phyloP scores from a whole-genome alignment of 1,284 basidiomycete species.

The Rhodotorula sp. region DNA sequence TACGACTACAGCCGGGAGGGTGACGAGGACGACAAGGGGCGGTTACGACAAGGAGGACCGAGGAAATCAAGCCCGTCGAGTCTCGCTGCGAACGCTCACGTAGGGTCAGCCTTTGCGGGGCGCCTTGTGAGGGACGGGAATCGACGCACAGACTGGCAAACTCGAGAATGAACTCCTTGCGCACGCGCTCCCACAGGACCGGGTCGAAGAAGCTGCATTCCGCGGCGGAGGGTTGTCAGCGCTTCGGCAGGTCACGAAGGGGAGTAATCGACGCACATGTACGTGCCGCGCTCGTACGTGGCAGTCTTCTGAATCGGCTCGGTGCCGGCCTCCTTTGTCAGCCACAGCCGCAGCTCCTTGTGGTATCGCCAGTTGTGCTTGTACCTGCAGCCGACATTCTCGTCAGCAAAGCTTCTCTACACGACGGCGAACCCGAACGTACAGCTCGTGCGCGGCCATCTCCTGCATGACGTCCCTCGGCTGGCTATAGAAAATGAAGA shows the following conservation, averaged over 20 bases:
- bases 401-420: too few species aligned
- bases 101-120: background rate
- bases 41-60: too few species aligned
- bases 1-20: background rate
- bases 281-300: conserved; percentile 84
- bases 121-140: background rate
- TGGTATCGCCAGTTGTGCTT: conserved; percentile 98
- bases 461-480: conserved; percentile 92
- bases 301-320: conserved; percentile 79
- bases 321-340: conserved; percentile 86
- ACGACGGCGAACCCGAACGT: conserved; percentile 33
- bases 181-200: conserved; percentile 72
- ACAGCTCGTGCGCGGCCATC: conserved; percentile 93
- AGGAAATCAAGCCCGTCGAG: background rate
- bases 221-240: too few species aligned
- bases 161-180: conserved; percentile 35
- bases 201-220: conserved; percentile 73
- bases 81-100: background rate
- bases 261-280: conserved; percentile 55
- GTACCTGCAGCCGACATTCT: conserved; percentile 58
- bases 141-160: conserved; percentile 15
- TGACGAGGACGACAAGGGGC: too few species aligned
- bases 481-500: conserved; percentile 97
- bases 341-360: conserved; percentile 91
- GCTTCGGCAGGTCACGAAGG: background rate